Base-by-base conservation (phyloP, 2,329 filamentous ascomycete genomes). In the Coniochaeta prunicola region DNA sequence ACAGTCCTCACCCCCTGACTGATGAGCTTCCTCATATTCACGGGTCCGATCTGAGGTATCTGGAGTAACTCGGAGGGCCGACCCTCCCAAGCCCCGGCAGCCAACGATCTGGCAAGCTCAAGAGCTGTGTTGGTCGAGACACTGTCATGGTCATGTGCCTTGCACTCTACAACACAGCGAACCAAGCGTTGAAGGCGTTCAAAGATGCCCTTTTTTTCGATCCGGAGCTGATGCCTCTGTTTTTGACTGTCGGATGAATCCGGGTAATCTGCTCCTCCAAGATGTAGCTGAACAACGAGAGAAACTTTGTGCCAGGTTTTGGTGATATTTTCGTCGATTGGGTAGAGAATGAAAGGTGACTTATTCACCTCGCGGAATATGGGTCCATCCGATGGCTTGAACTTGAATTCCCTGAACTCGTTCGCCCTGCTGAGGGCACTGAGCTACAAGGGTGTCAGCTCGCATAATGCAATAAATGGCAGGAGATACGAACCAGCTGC, bases 41-140 rank as follows among this genome's bases (percentile, higher is more conserved):
- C 90, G 4, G 85, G 77, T 0, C 94, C 94, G 61, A 97, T 83
- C 2, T 86, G 83, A 0, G 90, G 85, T 1, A 99, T 80, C 70
- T 97, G 93, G 61, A 89, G 88, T 67, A 99, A 81, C 64, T 97
- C 90, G 24, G 88, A 78, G 0, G 90, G 84, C 2, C 86, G 89
- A 34, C 89, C 86, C 67, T 99, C 94, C 94, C 92, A 96, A 1
- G 80, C 78, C 1, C 82, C 83, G 1, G 92, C 89, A 24, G 84
- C 82, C 57, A 97, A 75, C 63, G 90, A 91, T 59, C 93, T 82
- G 54, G 88, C 82, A 6, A 97, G 80, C 67, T 93, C 89, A 1
- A 97, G 79, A 6, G 88, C 88, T 61, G 86, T 85, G 30, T 82
- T 82, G 1, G 85, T 80, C 1, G 88, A 82, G 4, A 85, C 71